phyloP scores from a whole-genome alignment of 306 rosid genomes.

The Lotus japonicus region DNA sequence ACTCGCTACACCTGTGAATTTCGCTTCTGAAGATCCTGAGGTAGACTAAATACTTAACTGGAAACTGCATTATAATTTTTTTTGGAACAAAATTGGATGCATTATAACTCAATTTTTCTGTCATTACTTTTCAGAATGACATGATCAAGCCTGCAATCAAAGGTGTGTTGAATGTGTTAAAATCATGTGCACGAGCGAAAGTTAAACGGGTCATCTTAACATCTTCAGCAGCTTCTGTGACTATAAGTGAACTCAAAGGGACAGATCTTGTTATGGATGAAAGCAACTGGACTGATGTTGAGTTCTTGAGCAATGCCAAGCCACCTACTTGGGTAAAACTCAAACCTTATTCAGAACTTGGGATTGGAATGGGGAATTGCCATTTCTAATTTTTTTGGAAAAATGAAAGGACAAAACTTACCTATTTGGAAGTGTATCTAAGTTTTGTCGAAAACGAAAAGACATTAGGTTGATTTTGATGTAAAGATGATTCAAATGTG shows the following conservation, averaged over 20 bases:
- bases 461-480: background rate
- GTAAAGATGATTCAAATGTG: constrained; percentile 5
- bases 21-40: constrained; percentile 85
- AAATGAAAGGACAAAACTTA: background rate
- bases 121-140: constrained; percentile 46
- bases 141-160: constrained; percentile 80
- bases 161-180: constrained; percentile 66
- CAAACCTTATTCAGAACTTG: background rate
- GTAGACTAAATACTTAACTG: constrained; percentile 22
- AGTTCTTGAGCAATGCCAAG: constrained; percentile 48
- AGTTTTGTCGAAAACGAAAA: too few relatives aligned
- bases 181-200: constrained; percentile 53
- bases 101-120: background rate
- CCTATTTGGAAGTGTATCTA: too few relatives aligned
- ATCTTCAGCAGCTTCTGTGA: constrained; percentile 75
- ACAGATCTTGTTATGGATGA: constrained; percentile 55
- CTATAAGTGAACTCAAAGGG: constrained; percentile 42
- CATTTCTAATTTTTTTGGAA: background rate
- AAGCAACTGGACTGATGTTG: constrained; percentile 62
- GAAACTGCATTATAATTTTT: background rate
- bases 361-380: background rate
- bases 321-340: constrained; percentile 72
- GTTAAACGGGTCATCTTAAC: constrained; percentile 72
- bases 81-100: background rate
- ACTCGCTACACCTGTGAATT: constrained; percentile 78